Conservation (phyloP, 2,329 filamentous ascomycete species). For the Sporothrix schenckii region DNA sequence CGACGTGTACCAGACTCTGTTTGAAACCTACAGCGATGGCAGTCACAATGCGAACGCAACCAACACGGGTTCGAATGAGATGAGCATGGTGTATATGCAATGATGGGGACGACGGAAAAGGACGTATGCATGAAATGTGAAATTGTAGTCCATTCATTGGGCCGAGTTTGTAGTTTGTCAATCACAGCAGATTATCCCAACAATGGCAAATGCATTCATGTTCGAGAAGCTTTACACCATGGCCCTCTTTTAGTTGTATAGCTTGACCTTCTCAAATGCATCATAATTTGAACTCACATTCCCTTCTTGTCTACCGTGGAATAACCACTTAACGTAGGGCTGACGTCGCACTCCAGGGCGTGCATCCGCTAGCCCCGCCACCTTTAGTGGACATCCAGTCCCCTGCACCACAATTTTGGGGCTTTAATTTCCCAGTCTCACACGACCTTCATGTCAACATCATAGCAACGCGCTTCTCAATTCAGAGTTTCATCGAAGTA, state of each 20-base stretch:
- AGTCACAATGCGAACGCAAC: background rate
- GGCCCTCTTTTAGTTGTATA: no score
- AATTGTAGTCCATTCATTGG: background rate
- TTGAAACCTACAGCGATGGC: background rate
- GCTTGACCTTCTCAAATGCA: no score
- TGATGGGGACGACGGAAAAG: background rate
- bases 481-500: background rate
- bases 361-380: background rate
- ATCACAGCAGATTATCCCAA: no score
- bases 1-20: slow-evolving; percentile 2
- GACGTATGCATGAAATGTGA: background rate
- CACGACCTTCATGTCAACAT: background rate
- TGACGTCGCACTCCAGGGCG: background rate
- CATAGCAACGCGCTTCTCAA: background rate
- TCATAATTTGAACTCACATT: no score
- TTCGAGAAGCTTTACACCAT: no score
- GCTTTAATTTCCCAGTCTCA: background rate
- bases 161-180: background rate
- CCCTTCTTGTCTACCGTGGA: no score
- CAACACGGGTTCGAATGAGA: background rate
- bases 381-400: background rate
- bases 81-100: slow-evolving; percentile 7
- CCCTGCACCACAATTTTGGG: background rate
- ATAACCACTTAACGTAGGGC: background rate
- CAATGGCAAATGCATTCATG: no score